Evolutionary conservation across 495 filamentous ascomycete species (phyloP).

Genomic region (Penicillium roqueforti): DNA sequence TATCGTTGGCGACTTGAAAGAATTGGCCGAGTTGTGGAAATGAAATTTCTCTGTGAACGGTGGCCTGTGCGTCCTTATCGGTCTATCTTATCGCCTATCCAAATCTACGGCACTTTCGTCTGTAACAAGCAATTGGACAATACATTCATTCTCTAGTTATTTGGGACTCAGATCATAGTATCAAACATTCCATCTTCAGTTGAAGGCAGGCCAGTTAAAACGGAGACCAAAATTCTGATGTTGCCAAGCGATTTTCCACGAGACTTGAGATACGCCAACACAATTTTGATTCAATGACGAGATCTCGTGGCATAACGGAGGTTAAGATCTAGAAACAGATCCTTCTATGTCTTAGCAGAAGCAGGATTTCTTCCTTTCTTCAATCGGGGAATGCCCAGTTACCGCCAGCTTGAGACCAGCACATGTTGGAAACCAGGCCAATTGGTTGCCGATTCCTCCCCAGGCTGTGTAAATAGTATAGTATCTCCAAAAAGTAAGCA

Average conservation of each 20-base stretch:
- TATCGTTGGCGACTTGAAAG: conserved; percentile 5
- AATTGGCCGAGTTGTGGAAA: conserved; percentile 6
- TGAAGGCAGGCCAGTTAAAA: neutral
- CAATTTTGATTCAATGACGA: neutral
- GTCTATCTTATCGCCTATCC: conserved; percentile 25
- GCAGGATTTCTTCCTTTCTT: neutral
- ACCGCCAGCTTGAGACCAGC: neutral
- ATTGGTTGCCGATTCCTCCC: neutral
- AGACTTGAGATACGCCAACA: neutral
- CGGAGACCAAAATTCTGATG: neutral
- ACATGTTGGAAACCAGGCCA: neutral
- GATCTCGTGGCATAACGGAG: neutral
- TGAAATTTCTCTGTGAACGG: conserved; percentile 27
- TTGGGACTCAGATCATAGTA: neutral
- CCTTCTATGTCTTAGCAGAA: neutral
- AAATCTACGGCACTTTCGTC: conserved; percentile 1
- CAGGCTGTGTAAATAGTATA: neutral
- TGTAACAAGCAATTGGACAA: neutral
- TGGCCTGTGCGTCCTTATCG: conserved; percentile 31
- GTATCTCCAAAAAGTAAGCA: neutral
- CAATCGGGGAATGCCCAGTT: neutral
- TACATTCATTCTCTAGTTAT: neutral
- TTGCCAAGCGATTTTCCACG: neutral
- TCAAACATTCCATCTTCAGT: neutral
- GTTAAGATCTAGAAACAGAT: neutral